Percentiles rank a stretch among this genome's conserved stretches.
phyloP scores from a whole-genome alignment of 1,284 basidiomycete species.

The Kwoniella shivajii region DNA sequence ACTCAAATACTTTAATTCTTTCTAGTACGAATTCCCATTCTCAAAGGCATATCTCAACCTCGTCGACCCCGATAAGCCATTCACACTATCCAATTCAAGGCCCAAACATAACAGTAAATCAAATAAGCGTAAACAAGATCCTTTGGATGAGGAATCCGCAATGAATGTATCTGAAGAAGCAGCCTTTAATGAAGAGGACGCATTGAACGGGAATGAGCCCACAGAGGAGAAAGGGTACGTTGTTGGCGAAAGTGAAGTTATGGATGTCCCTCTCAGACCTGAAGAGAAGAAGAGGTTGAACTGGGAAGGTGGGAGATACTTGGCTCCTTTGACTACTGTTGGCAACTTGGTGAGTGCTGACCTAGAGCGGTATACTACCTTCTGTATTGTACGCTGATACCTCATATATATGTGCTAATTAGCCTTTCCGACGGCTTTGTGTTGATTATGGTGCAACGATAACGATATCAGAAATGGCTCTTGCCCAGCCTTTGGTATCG shows the following conservation, averaged over 20 bases:
- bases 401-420: not conserved
- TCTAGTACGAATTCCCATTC: conserved; percentile 64
- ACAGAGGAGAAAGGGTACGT: conserved; percentile 40
- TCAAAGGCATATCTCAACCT: conserved; percentile 69
- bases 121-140: conserved; percentile 14
- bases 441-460: conserved; percentile 87
- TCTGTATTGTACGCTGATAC: not conserved
- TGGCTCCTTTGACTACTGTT: conserved; percentile 92
- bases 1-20: not conserved
- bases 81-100: conserved; percentile 26
- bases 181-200: conserved; percentile 23
- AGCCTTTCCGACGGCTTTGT: conserved; percentile 93
- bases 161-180: conserved; percentile 48
- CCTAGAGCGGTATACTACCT: too few relatives aligned
- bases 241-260: conserved; percentile 38
- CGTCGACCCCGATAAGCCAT: conserved; percentile 57
- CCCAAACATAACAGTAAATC: conserved; percentile 5
- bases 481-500: conserved; percentile 75
- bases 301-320: conserved; percentile 87
- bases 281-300: conserved; percentile 83
- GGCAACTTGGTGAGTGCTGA: conserved; percentile 75
- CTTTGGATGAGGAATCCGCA: conserved; percentile 15
- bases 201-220: conserved; percentile 33
- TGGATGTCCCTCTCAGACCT: conserved; percentile 62
- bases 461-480: conserved; percentile 89